Base-by-base conservation (phyloP, 2,329 filamentous ascomycete species). In the Aspergillus sp. region DNA sequence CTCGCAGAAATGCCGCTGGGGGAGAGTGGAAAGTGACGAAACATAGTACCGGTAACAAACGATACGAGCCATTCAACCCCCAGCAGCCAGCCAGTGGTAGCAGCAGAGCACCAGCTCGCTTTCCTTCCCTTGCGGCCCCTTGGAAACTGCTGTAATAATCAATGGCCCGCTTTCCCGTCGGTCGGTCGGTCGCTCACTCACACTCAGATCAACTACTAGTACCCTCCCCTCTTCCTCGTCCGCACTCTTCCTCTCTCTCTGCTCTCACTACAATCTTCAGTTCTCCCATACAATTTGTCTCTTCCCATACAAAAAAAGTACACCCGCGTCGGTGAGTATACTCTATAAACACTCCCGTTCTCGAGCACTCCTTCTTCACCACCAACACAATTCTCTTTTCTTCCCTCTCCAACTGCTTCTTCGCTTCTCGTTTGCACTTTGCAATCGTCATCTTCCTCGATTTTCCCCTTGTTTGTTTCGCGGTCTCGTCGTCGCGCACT, bases 241-340 rank as follows among this genome's bases (percentile, higher is more conserved):
- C 69, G 62, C 69, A 58, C 69, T 68, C 72, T 69, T 69, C 64
- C 68, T 68, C 69, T 68, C 70, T 70, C 64, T 65, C 67, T 68
- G 67, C 69, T 69, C 68, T 65, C 68, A 70, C 74, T 73, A 71
- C 69, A 68, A 69, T 63, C 64, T 50, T 52, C 25, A 28, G 25
- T 28, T 7, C 69, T 64, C 73, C 70, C 71, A 69, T 72, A 72
- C 70, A 69, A 4, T 69, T 68, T 61, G 60, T 66, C 65, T 68
- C 69, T 68, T 63, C 70, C 73, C 75, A 76, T 75, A 77, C 73
- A 75, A 77, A 74, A 73, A 73, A 71, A 69, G 73, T 77, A 76
- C 73, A 65, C 57, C 71, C 71, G 69, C 67, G 67, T 70, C 68
- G 72, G 74, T 77, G 69, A 74, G 72, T 71, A 61, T 71, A 69